phyloP scores from a whole-genome alignment of 2,329 filamentous ascomycete genomes.

The Phialocephala sp. region DNA sequence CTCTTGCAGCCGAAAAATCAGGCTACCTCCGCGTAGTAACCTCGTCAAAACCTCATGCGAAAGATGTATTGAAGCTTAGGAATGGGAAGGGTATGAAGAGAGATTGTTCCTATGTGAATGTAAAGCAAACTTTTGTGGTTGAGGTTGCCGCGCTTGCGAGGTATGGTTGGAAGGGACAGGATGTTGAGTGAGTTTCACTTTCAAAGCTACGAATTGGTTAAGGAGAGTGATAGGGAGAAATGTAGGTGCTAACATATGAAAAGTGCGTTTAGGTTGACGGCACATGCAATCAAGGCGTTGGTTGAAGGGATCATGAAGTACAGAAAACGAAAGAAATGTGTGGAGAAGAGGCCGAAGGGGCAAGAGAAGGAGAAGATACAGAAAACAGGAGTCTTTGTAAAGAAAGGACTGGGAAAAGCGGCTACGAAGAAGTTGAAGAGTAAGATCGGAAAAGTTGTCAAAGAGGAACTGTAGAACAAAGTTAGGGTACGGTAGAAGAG shows the following conservation, averaged over 20 bases:
- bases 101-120: slow-evolving; percentile 28
- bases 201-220: background rate
- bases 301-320: background rate
- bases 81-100: slow-evolving; percentile 31
- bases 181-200: slow-evolving; percentile 17
- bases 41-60: slow-evolving; percentile 23
- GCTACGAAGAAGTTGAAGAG: background rate
- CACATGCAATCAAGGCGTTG: background rate
- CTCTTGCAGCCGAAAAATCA: slow-evolving; percentile 14
- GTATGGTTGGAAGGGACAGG: slow-evolving; percentile 25
- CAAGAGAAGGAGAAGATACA: background rate
- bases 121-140: slow-evolving; percentile 22
- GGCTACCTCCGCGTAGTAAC: slow-evolving; percentile 30
- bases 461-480: background rate
- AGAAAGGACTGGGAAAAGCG: background rate
- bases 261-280: slow-evolving; percentile 9
- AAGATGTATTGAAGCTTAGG: slow-evolving; percentile 24
- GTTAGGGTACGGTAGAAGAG: too few species aligned
- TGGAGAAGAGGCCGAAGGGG: background rate
- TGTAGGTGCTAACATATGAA: background rate
- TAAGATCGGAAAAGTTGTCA: background rate
- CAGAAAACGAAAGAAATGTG: background rate
- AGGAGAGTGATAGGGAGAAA: background rate
- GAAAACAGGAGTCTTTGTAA: background rate
- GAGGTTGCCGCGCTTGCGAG: slow-evolving; percentile 20